Percentiles rank a stretch among this genome's conserved stretches.
Conservation (phyloP, 1,284 basidiomycete genomes). For the Mycena citricolor region DNA sequence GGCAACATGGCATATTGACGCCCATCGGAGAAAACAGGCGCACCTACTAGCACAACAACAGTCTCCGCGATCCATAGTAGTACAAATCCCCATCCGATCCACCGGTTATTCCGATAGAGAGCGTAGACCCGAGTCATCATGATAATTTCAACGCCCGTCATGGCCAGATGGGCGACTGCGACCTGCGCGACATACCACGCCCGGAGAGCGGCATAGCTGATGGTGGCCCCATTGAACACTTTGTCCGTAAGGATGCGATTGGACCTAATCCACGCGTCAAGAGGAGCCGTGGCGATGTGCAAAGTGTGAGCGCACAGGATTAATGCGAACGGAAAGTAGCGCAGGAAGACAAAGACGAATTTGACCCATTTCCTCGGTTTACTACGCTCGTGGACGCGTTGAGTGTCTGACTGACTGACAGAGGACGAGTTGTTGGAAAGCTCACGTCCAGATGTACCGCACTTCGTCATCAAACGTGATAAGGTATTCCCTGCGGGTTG, state of each 20-base stretch:
- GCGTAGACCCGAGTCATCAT: conserved; percentile 28
- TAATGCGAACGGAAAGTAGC: conserved; percentile 25
- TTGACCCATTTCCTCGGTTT: conserved; percentile 28
- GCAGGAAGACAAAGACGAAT: conserved; percentile 25
- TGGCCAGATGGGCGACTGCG: conserved; percentile 21
- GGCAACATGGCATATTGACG: too few relatives aligned
- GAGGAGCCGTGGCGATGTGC: not conserved
- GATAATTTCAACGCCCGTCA: conserved; percentile 25
- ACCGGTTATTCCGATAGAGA: conserved; percentile 23
- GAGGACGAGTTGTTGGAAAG: too few relatives aligned
- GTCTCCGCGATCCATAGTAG: conserved; percentile 21
- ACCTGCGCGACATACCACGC: conserved; percentile 26
- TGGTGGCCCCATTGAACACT: conserved; percentile 1
- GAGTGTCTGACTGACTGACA: too few relatives aligned
- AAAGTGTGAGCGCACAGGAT: conserved; percentile 18
- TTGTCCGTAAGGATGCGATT: conserved; percentile 18
- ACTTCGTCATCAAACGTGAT: conserved; percentile 27
- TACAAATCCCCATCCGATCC: conserved; percentile 17
- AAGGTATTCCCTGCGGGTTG: conserved; percentile 21
- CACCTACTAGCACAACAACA: conserved; percentile 17
- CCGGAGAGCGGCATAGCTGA: conserved; percentile 14
- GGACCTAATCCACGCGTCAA: conserved; percentile 11
- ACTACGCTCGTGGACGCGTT: conserved; percentile 12
- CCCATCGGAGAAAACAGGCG: not conserved
- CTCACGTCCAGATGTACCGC: conserved; percentile 26